Evolutionary conservation across 164 flowering plant genomes (phyloP).

Genomic region (Sextonia rubra): DNA sequence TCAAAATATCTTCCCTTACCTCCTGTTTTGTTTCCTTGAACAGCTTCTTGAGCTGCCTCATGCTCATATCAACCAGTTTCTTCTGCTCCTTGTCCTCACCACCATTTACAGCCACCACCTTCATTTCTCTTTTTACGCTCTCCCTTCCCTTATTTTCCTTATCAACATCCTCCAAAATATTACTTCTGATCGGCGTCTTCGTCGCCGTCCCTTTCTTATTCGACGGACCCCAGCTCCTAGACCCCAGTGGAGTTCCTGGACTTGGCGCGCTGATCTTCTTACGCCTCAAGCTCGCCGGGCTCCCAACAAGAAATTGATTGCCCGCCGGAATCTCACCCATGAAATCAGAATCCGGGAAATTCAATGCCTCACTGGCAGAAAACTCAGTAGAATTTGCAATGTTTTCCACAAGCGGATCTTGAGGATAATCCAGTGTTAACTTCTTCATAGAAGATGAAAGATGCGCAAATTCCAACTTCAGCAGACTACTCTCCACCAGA

Average conservation of each 20-base stretch:
- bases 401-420: not conserved
- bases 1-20: not conserved
- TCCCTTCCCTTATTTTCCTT: conserved; percentile 26
- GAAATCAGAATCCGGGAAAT: not conserved
- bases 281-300: conserved; percentile 1
- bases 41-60: conserved; percentile 42
- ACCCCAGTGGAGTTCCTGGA: not conserved
- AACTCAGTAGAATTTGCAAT: not conserved
- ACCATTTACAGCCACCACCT: not conserved
- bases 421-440: not conserved
- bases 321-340: not conserved
- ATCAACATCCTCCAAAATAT: conserved; percentile 16
- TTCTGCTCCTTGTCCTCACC: conserved; percentile 2
- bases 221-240: not conserved
- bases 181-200: not conserved
- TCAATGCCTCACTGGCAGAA: not conserved
- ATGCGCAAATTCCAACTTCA: not conserved
- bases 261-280: conserved; percentile 1
- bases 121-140: not conserved
- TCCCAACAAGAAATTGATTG: not conserved
- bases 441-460: not conserved
- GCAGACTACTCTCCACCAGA: not conserved
- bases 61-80: conserved; percentile 12
- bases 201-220: conserved; percentile 4
- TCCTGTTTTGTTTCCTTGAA: conserved; percentile 16